Evolutionary conservation across 208 protist species (phyloP), one percentile per base, ranked within the genome.

Genomic region (Trypanosomatidae sp.): DNA sequence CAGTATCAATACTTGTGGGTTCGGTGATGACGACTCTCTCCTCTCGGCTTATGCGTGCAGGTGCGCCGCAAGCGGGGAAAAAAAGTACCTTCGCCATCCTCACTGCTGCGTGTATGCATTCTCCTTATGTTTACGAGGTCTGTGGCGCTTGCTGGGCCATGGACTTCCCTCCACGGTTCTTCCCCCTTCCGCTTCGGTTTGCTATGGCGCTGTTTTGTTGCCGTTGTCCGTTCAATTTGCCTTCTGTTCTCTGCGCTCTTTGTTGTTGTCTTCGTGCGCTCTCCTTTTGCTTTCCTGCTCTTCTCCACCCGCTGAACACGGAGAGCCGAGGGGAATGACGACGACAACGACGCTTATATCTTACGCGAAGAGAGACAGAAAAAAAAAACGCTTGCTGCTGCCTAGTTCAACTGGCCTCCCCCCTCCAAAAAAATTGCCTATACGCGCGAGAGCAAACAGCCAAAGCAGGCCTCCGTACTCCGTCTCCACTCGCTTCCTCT

Each of bases 201-300:
- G n/a, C n/a, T n/a, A n/a, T n/a, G n/a, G 17, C 52, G 66, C 66
- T 69, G 9, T 69, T 50, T 50, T 52, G 19, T 25, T 53, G 6
- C 49, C 49, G 49, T n/a, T n/a, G n/a, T n/a, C n/a, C n/a, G n/a
- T n/a, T n/a, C n/a, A n/a, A n/a, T n/a, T n/a, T n/a, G n/a, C n/a
- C 55, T 39, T 36, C 55, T 60, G 9, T 60, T 39, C 55, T 36
- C 55, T 19, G 2, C 7, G 10, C 0, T 77, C 10, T 72, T 66
- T n/a, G 62, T 64, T 74, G 52, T 70, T 49, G n/a, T n/a, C n/a
- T n/a, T n/a, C n/a, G n/a, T n/a, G n/a, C n/a, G 49, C 19, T 53
- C 19, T 74, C 58, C 39, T 69, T 10, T 33, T 72, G 52, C 19
- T 62, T 73, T 68, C 13, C 22, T 52, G 47, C n/a, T 50, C 52